These are phyloP conservation scores for Xylaria telfairii DNA, from an alignment of 495 filamentous ascomycete genomes.

Conservation along the genomic window DNA sequence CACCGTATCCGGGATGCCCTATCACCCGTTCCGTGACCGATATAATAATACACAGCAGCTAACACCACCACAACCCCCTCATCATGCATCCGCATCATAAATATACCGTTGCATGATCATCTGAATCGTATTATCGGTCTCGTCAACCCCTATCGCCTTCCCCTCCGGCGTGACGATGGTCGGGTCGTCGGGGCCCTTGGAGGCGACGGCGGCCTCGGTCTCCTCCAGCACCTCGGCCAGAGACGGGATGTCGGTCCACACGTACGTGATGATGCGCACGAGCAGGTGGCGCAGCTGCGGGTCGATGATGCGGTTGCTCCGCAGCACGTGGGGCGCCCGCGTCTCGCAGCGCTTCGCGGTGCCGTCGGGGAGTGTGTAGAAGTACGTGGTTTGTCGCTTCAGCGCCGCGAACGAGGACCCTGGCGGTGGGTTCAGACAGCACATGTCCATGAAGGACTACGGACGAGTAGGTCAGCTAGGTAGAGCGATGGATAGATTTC, in stretches of 20 bases:
- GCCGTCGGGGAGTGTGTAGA: background rate
- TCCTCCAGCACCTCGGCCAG: background rate
- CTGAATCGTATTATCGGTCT: background rate
- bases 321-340: background rate
- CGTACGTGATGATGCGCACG: background rate
- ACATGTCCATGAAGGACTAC: background rate
- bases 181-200: background rate
- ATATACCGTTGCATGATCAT: background rate
- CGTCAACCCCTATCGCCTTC: background rate
- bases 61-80: background rate
- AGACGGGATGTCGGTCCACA: background rate
- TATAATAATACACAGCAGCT: background rate
- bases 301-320: background rate
- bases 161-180: background rate
- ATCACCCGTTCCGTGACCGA: background rate
- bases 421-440: background rate
- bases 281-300: constrained; percentile 10
- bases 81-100: background rate
- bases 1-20: background rate
- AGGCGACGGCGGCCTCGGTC: background rate
- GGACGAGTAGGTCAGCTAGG: background rate
- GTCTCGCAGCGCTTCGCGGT: background rate
- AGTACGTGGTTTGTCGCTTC: background rate
- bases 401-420: background rate
- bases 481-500: background rate